Evolutionary conservation across 2,329 filamentous ascomycete genomes (phyloP).

Genomic region (Dothistroma pini): DNA sequence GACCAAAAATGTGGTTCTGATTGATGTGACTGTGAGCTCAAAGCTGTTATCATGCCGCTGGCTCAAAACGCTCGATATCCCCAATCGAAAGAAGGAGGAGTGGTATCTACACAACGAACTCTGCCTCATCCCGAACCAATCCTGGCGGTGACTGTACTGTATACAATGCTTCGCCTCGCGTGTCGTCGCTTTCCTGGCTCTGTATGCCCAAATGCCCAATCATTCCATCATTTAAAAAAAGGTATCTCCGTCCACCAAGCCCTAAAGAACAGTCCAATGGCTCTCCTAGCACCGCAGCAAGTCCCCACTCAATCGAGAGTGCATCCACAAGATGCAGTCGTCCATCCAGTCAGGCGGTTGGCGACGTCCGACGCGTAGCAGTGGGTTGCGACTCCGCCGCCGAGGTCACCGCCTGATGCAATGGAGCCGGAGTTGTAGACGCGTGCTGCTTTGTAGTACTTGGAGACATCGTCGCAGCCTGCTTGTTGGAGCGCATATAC

Average conservation of each 20-base stretch:
- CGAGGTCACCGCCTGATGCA: conserved; percentile 37
- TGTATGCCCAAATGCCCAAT: neutral
- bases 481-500: conserved; percentile 37
- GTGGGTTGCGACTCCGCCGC: conserved; percentile 47
- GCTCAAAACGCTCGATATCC: neutral
- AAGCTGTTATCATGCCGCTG: neutral
- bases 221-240: neutral
- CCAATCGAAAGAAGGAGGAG: neutral
- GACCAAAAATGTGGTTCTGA: neutral
- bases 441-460: conserved; percentile 49
- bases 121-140: neutral
- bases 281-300: neutral
- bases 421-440: conserved; percentile 50
- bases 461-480: conserved; percentile 35
- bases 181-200: neutral
- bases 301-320: neutral
- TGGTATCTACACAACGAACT: neutral
- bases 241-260: too few relatives aligned
- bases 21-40: neutral
- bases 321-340: conserved; percentile 3
- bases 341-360: conserved; percentile 47
- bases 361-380: conserved; percentile 55
- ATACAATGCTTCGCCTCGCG: neutral
- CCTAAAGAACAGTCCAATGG: neutral
- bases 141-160: neutral